phyloP scores from a whole-genome alignment of 345 rosid genomes.

The Passiflora organensis region DNA sequence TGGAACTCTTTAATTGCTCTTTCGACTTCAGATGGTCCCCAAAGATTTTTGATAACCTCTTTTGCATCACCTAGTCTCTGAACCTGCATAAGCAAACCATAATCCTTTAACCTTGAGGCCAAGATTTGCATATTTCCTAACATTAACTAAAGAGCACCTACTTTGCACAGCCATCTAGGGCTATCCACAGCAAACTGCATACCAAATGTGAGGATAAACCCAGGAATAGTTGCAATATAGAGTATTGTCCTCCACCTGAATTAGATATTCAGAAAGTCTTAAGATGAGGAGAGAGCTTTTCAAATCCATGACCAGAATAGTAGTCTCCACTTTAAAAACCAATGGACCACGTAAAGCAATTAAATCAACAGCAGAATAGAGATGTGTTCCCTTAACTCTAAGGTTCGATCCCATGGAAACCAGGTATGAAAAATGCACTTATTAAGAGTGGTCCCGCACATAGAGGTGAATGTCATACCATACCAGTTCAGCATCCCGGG shows the following conservation, averaged over 20 bases:
- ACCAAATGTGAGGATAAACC: conserved; percentile 49
- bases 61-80: conserved; percentile 58
- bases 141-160: conserved; percentile 21
- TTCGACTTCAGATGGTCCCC: conserved; percentile 64
- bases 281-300: neutral
- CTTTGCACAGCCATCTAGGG: conserved; percentile 84
- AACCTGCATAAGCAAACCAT: conserved; percentile 30
- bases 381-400: too few species aligned
- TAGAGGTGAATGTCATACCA: too few species aligned
- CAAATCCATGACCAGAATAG: neutral
- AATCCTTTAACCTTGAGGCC: conserved; percentile 5
- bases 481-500: too few species aligned
- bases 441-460: too few species aligned
- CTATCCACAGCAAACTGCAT: conserved; percentile 84
- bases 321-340: neutral
- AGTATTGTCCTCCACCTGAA: conserved; percentile 83
- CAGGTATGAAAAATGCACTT: too few species aligned
- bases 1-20: conserved; percentile 55
- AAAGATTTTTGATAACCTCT: conserved; percentile 45
- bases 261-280: too few species aligned
- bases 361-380: too few species aligned
- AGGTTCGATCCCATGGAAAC: too few species aligned
- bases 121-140: neutral
- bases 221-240: conserved; percentile 54
- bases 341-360: neutral